Evolutionary conservation across 2,329 filamentous ascomycete genomes (phyloP).

Genomic region (Pseudogymnoascus sp.): DNA sequence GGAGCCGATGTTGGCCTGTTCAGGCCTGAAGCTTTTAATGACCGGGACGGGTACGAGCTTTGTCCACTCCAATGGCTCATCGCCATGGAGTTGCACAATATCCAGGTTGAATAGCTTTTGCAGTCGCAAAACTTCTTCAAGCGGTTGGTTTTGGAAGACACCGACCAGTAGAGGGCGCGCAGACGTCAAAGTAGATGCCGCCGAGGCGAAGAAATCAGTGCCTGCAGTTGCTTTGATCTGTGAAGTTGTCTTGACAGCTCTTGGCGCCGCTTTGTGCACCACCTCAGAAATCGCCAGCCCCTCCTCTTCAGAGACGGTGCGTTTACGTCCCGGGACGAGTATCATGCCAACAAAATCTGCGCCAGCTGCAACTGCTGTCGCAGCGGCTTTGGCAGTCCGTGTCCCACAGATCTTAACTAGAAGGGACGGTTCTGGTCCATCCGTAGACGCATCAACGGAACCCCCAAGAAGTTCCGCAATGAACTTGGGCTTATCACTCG

Average conservation of each 20-base stretch:
- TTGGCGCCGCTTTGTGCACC: constrained; percentile 44
- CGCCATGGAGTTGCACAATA: constrained; percentile 84
- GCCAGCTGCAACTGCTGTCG: constrained; percentile 71
- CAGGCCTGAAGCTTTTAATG: constrained; percentile 74
- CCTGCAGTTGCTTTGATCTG: neutral
- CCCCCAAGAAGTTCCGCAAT: constrained; percentile 74
- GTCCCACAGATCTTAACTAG: constrained; percentile 96
- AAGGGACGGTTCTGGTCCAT: constrained; percentile 35
- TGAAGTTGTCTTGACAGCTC: constrained; percentile 8
- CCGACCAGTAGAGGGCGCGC: constrained; percentile 72
- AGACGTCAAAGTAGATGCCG: constrained; percentile 39
- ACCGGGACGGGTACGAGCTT: constrained; percentile 84
- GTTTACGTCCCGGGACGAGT: constrained; percentile 70
- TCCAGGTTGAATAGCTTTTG: constrained; percentile 72
- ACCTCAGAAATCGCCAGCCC: constrained; percentile 72
- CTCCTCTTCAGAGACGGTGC: constrained; percentile 69
- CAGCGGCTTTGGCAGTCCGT: constrained; percentile 69
- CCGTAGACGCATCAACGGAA: constrained; percentile 19
- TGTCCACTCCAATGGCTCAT: constrained; percentile 89
- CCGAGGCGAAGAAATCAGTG: constrained; percentile 65
- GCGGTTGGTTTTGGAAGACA: constrained; percentile 85
- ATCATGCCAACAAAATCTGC: constrained; percentile 94
- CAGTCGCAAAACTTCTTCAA: constrained; percentile 72
- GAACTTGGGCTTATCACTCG: constrained; percentile 71
- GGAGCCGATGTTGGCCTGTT: constrained; percentile 49